Evolutionary conservation across 2,329 filamentous ascomycete species (phyloP), one percentile per base, ranked within the genome.

Genomic region (Clarireedia homoeocarpa): DNA sequence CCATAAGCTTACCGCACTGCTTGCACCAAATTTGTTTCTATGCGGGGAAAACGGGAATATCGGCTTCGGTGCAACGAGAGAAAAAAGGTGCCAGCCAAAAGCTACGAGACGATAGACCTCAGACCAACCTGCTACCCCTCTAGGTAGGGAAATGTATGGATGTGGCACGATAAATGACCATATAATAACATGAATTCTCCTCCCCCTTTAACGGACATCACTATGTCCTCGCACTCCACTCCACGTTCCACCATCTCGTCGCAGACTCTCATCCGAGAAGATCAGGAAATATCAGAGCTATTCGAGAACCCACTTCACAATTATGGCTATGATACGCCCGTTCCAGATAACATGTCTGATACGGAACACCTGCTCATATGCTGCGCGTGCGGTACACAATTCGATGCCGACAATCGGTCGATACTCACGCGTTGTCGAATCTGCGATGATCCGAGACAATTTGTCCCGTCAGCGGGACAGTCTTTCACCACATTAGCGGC

Each of bases 381-480:
- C 73, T 75, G 74, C 7, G 78, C 85, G 5, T 90, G 86, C 68
- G 86, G 85, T 23, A 88, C 85, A 0, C 86, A 90, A 65, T 89
- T 77, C 69, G 80, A 83, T 46, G 73, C 74, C 2, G 67, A 76
- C 0, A 75, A 82, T 59, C 71, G 72, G 42, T 59, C 70, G 12
- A 65, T 74, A 27, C 71, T 83, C 45, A 75, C 72, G 53, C 78
- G 74, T 4, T 90, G 86, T 71, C 77, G 79, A 57, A 87, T 90
- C 60, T 91, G 87, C 71, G 85, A 89, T 68, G 86, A 89, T 68
- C 77, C 85, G 0, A 79, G 87, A 4, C 86, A 90, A 70, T 90
- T 79, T 65, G 82, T 88, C 0, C 85, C 85, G 0, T 74, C 76
- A 0, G 69, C 71, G 0, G 85, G 84, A 1, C 86, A 90, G 71